phyloP scores from a whole-genome alignment of 495 filamentous ascomycete genomes.

The Penicilliopsis zonata region DNA sequence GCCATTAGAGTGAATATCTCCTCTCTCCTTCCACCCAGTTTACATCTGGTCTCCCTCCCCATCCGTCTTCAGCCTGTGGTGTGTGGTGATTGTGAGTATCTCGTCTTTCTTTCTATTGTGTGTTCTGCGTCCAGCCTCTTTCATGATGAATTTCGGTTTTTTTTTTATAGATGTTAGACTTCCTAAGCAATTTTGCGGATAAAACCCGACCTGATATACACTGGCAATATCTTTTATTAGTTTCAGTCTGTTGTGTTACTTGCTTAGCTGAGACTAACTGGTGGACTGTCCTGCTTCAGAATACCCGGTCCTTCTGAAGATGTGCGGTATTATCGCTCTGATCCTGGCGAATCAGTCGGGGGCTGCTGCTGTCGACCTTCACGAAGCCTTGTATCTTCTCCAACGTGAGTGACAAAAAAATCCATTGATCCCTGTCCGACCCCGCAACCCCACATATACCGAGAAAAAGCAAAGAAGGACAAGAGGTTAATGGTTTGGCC shows the following conservation, averaged over 20 bases:
- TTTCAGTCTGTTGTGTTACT: background rate
- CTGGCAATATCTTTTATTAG: background rate
- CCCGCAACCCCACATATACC: background rate
- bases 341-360: conserved; percentile 58
- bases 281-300: conserved; percentile 5
- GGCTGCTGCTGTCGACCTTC: conserved; percentile 65
- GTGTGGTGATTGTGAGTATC: conserved; percentile 9
- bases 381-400: conserved; percentile 82
- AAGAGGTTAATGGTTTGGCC: too few relatives aligned
- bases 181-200: conserved; percentile 34
- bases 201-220: conserved; percentile 27
- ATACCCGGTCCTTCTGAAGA: conserved; percentile 22
- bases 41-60: background rate
- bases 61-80: background rate
- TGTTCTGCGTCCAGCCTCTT: conserved; percentile 7
- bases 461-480: too few relatives aligned
- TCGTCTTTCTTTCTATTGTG: background rate
- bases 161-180: conserved; percentile 41
- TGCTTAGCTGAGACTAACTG: background rate
- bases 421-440: background rate
- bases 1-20: background rate
- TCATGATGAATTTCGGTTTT: conserved; percentile 34
- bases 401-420: conserved; percentile 39
- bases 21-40: background rate
- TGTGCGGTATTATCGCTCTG: conserved; percentile 82